phyloP scores from a whole-genome alignment of 495 filamentous ascomycete species.

The Xanthoparmelia taractica region DNA sequence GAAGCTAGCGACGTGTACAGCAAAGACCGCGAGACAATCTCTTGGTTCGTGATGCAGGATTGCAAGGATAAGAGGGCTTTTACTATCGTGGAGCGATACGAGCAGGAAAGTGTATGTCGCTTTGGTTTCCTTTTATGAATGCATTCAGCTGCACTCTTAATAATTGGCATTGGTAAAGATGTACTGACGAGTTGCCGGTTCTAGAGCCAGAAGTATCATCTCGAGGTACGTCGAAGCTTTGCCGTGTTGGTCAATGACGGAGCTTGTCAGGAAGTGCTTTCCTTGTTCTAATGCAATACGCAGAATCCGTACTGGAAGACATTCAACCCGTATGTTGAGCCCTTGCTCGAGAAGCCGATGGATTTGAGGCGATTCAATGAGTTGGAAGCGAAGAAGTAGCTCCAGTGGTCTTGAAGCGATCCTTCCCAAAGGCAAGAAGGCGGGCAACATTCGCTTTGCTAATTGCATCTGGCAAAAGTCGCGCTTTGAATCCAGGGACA shows the following conservation, averaged over 20 bases:
- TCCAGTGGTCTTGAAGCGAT: too few relatives aligned
- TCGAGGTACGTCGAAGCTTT: background rate
- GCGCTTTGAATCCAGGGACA: too few relatives aligned
- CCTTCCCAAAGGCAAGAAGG: too few relatives aligned
- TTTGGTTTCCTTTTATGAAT: background rate
- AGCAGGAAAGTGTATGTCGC: background rate
- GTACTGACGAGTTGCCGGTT: background rate
- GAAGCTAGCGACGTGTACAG: conserved; percentile 58
- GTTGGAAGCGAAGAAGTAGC: background rate
- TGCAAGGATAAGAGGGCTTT: conserved; percentile 56
- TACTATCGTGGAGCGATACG: conserved; percentile 53
- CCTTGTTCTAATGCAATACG: background rate
- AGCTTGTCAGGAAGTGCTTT: background rate
- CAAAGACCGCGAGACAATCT: conserved; percentile 57
- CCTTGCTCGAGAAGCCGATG: background rate
- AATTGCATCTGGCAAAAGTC: too few relatives aligned
- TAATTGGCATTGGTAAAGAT: too few relatives aligned
- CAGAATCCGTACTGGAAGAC: conserved; percentile 1
- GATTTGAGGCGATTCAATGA: background rate
- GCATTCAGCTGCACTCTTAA: background rate
- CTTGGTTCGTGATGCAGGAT: conserved; percentile 63
- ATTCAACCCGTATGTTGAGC: background rate
- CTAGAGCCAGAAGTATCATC: conserved; percentile 4
- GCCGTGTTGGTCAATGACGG: background rate
- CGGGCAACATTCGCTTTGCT: too few relatives aligned